Evolutionary conservation across 805 yeast genomes (phyloP).

Genomic region (Metschnikowia dekortorum): DNA sequence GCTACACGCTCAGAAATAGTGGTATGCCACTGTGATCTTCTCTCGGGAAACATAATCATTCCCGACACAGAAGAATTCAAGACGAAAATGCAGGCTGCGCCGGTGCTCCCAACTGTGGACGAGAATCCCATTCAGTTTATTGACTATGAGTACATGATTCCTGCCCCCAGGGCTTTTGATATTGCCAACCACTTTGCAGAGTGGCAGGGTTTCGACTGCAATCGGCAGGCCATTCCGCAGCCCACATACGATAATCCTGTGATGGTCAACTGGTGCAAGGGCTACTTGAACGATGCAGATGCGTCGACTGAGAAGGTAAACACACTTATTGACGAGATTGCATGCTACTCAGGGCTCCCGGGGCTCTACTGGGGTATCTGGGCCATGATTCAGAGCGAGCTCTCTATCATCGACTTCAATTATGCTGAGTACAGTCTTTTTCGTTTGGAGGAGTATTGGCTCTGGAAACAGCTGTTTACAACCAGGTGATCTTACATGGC

Average conservation of each 20-base stretch:
- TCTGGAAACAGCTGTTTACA: conserved; percentile 47
- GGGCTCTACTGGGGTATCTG: conserved; percentile 85
- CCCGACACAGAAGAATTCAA: conserved; percentile 27
- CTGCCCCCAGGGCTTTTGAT: conserved; percentile 71
- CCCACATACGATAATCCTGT: conserved; percentile 42
- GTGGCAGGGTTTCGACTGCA: conserved; percentile 81
- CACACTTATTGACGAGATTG: conserved; percentile 50
- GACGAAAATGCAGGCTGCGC: not conserved
- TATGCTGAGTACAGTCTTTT: conserved; percentile 56
- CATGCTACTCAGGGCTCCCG: conserved; percentile 67
- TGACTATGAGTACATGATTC: conserved; percentile 69
- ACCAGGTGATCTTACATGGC: not conserved
- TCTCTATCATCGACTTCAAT: conserved; percentile 69
- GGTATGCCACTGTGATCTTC: conserved; percentile 65
- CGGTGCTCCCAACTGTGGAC: conserved; percentile 14
- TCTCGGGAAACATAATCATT: conserved; percentile 69
- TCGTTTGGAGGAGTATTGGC: conserved; percentile 64
- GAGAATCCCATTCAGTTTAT: conserved; percentile 52
- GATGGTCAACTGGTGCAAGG: conserved; percentile 54
- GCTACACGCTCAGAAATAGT: conserved; percentile 48
- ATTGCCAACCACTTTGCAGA: conserved; percentile 72
- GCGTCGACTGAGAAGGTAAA: conserved; percentile 33
- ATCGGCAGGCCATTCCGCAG: conserved; percentile 52
- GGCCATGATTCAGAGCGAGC: conserved; percentile 70
- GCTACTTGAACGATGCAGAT: conserved; percentile 42